phyloP scores from a whole-genome alignment of 2,329 filamentous ascomycete species.

The Pseudocercospora fuligena region DNA sequence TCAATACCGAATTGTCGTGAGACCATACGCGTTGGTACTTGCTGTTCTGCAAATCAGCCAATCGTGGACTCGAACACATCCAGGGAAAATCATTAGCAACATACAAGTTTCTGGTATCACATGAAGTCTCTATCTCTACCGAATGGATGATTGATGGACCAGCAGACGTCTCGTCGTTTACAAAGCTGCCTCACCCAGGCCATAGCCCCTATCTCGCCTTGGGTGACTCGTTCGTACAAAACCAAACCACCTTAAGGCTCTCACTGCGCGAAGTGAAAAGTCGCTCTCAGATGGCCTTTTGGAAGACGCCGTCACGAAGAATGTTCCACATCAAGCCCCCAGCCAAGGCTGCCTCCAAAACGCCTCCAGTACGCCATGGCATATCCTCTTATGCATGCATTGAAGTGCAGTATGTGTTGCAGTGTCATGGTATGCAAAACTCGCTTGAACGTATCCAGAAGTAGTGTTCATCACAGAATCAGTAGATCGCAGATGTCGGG shows the following conservation, averaged over 20 bases:
- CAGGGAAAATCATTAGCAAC: neutral
- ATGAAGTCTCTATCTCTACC: constrained; percentile 8
- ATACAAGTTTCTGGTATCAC: constrained; percentile 8
- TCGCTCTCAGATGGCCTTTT: neutral
- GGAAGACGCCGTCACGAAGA: neutral
- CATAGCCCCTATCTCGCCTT: neutral
- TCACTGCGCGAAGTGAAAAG: neutral
- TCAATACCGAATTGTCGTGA: neutral
- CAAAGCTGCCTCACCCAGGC: neutral
- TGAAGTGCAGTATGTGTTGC: neutral
- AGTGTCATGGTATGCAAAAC: constrained; percentile 19
- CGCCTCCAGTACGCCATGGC: neutral
- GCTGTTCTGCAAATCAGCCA: no score
- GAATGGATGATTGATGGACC: constrained; percentile 5
- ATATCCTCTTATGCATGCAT: neutral
- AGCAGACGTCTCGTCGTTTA: neutral
- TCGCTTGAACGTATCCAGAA: constrained; percentile 26
- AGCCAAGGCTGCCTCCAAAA: neutral
- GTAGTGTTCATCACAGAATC: constrained; percentile 6
- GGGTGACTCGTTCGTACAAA: neutral
- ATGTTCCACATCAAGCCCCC: neutral
- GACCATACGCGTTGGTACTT: no score
- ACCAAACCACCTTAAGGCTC: neutral
- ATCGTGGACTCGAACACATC: neutral
- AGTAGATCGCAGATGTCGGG: neutral